Percentiles rank a stretch among this genome's conserved stretches.
These are phyloP conservation scores for Madurella mycetomatis DNA, from an alignment of 2,329 filamentous ascomycete species.

Conservation along the genomic window DNA sequence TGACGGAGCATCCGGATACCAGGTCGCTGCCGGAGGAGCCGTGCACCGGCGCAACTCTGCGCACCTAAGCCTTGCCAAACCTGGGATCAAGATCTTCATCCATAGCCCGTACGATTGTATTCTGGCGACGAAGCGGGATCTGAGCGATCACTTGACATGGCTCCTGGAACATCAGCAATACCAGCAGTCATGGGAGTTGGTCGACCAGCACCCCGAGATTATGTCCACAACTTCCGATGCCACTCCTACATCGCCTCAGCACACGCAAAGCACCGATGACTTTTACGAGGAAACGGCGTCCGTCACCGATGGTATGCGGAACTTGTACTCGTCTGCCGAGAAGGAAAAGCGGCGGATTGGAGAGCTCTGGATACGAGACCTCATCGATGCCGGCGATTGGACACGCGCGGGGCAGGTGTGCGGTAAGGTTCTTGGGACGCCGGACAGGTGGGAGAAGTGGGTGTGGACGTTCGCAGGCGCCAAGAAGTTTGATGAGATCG, in stretches of 20 bases:
- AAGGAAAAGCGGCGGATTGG: constrained; percentile 88
- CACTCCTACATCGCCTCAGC: constrained; percentile 35
- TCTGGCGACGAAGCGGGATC: constrained; percentile 81
- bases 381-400: constrained; percentile 75
- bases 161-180: constrained; percentile 77
- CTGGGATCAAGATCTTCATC: constrained; percentile 73
- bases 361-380: constrained; percentile 86
- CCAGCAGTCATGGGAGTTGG: constrained; percentile 79
- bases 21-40: constrained; percentile 36
- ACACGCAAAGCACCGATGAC: constrained; percentile 45
- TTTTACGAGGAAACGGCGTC: constrained; percentile 72
- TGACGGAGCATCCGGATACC: constrained; percentile 51
- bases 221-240: constrained; percentile 41
- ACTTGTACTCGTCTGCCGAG: constrained; percentile 63
- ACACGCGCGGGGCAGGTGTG: constrained; percentile 71
- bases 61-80: constrained; percentile 53
- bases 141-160: constrained; percentile 82
- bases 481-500: constrained; percentile 84
- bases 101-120: constrained; percentile 96
- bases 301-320: constrained; percentile 54
- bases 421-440: constrained; percentile 73
- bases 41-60: constrained; percentile 32
- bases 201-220: constrained; percentile 82
- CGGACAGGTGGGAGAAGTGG: constrained; percentile 91
- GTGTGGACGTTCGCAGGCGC: constrained; percentile 86